These are phyloP conservation scores for Boletellus emodensis DNA, from an alignment of 768 basidiomycete species.

Conservation along the genomic window DNA sequence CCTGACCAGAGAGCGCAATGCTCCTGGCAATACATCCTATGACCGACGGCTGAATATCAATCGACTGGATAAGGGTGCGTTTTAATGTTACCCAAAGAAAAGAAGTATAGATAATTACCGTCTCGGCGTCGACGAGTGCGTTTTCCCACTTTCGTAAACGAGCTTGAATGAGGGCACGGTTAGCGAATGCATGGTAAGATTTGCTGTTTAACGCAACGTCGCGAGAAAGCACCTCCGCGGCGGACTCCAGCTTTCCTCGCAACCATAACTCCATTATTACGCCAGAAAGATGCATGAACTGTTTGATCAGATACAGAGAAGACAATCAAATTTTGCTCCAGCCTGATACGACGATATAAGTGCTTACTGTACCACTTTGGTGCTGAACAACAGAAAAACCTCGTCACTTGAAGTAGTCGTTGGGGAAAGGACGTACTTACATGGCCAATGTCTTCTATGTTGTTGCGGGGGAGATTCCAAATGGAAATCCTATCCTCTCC, in stretches of 20 bases:
- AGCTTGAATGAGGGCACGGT: constrained; percentile 11
- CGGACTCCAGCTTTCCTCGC: neutral
- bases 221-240: constrained; percentile 7
- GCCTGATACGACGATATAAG: neutral
- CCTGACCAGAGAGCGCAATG: constrained; percentile 10
- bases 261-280: constrained; percentile 3
- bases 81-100: neutral
- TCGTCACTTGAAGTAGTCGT: neutral
- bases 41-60: constrained; percentile 6
- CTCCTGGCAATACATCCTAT: constrained; percentile 17
- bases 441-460: neutral
- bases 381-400: neutral
- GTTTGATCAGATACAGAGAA: neutral
- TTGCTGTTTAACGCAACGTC: constrained; percentile 3
- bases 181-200: constrained; percentile 3
- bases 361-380: constrained; percentile 2
- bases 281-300: constrained; percentile 11
- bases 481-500: constrained; percentile 14
- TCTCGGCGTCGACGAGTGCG: constrained; percentile 12
- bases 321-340: neutral
- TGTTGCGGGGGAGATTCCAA: constrained; percentile 2
- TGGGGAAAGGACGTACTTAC: neutral
- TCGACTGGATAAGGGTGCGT: neutral
- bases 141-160: constrained; percentile 1
- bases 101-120: neutral